Evolutionary conservation across 306 rosid species (phyloP), one percentile per base, ranked within the genome.

Genomic region (Prunus davidiana): DNA sequence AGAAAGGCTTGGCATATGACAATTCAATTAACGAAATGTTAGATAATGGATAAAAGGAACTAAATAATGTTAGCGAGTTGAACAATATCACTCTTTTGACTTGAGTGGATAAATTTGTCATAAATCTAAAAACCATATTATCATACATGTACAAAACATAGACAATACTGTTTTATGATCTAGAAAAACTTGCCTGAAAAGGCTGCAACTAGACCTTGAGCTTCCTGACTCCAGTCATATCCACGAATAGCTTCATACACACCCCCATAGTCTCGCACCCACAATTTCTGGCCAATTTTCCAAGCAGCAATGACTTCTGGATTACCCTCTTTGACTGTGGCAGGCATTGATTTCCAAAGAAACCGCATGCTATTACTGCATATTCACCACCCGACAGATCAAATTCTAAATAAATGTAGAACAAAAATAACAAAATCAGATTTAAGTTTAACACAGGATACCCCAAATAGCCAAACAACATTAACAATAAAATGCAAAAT

Each of bases 311-410:
- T 54, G 25, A 92, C 75, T 85, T 92, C 98, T 4, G 86, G 93
- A 30, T 84, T 83, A 89, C 62, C 81, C 80, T 92, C 93, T 81
- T 92, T 96, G 71, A 89, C 69, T 4, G 86, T 77, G 19, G 90
- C 67, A 64, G 93, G 96, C 67, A 91, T 88, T 3, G 89, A 79
- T 82, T 96, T 92, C 99, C 99, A 96, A 12, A 96, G 91, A 86
- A 91, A 96, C 68, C 96, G 92, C 16, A 93, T 91, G 81, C 93
- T 91, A 57, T 91, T 92, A 75, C 99, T 96, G 96, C 84, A 89
- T 60, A 67, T 81, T 79, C 80, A 75, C 82, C 77, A 73, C 54
- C 60, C 41, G 65, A 85, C 77, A 63, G 43, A 58, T 22, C 25
- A 82, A 71, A 81, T 20, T 51, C 68, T 34, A 63, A 74, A 67